Evolutionary conservation across 352 stramenopile species (phyloP).

Genomic region (Phytophthora palmivora): DNA sequence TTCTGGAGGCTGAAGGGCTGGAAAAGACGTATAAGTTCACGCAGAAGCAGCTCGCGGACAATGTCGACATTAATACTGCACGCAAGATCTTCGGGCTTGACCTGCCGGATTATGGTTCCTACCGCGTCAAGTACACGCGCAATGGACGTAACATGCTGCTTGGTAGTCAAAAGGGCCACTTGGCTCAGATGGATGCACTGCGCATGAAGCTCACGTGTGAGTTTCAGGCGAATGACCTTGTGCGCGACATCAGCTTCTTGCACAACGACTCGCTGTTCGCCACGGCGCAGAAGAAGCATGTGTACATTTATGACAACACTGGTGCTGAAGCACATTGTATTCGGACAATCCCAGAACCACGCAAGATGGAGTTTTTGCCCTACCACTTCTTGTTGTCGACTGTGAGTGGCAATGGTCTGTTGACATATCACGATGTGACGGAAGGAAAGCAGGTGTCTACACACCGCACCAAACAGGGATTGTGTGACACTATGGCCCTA

Average conservation of each 20-base stretch:
- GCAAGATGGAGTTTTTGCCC: conserved; percentile 96
- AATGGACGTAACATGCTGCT: conserved; percentile 96
- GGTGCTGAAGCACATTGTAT: conserved; percentile 98
- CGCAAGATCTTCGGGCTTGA: conserved; percentile 96
- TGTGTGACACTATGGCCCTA: conserved; percentile 93
- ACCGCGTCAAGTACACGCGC: conserved; percentile 94
- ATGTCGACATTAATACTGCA: conserved; percentile 95
- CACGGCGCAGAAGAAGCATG: conserved; percentile 97
- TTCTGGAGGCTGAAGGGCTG: conserved; percentile 96
- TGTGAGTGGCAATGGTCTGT: conserved; percentile 88
- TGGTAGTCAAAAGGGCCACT: conserved; percentile 93
- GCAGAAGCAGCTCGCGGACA: conserved; percentile 85
- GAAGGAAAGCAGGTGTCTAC: conserved; percentile 93
- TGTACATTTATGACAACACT: conserved; percentile 98
- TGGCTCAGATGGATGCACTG: conserved; percentile 95
- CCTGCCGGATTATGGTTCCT: conserved; percentile 93
- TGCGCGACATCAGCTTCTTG: conserved; percentile 96
- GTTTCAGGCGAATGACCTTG: conserved; percentile 94
- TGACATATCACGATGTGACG: conserved; percentile 98
- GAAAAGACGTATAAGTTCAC: conserved; percentile 97
- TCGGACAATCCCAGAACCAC: conserved; percentile 91
- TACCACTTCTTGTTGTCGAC: conserved; percentile 99
- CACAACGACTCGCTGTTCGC: conserved; percentile 98
- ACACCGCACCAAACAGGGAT: conserved; percentile 93
- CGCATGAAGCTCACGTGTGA: conserved; percentile 93